These are phyloP conservation scores for Drechslera avenae DNA, from an alignment of 2,329 filamentous ascomycete genomes.

Conservation along the genomic window DNA sequence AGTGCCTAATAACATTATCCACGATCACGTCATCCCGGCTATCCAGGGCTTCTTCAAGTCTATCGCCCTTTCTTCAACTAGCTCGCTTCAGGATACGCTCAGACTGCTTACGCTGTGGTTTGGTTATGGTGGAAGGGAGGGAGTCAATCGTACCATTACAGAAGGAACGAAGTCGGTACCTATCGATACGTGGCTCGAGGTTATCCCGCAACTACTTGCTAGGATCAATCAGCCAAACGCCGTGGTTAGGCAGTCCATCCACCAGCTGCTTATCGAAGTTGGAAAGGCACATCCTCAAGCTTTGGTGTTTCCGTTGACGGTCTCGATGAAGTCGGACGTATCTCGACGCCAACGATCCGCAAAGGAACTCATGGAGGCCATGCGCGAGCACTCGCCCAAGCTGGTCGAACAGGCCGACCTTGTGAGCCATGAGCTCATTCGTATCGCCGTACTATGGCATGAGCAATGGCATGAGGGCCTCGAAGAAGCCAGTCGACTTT, in stretches of 20 bases:
- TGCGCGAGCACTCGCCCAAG: slow-evolving; percentile 90
- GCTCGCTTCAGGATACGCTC: slow-evolving; percentile 93
- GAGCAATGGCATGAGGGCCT: slow-evolving; percentile 98
- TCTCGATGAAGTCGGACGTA: slow-evolving; percentile 95
- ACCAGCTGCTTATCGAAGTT: slow-evolving; percentile 89
- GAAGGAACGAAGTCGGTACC: slow-evolving; percentile 92
- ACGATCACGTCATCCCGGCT: slow-evolving; percentile 90
- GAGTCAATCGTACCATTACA: slow-evolving; percentile 86
- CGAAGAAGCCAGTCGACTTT: slow-evolving; percentile 93
- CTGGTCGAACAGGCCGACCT: slow-evolving; percentile 94
- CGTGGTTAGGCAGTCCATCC: slow-evolving; percentile 85
- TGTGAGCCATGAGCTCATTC: slow-evolving; percentile 94
- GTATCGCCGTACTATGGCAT: slow-evolving; percentile 97
- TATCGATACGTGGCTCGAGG: slow-evolving; percentile 97
- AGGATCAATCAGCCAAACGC: slow-evolving; percentile 95
- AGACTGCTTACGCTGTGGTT: slow-evolving; percentile 96
- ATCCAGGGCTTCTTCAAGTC: slow-evolving; percentile 97
- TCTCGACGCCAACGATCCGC: slow-evolving; percentile 85
- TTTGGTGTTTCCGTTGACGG: slow-evolving; percentile 93
- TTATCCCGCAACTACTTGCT: slow-evolving; percentile 96
- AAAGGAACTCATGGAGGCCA: slow-evolving; percentile 93
- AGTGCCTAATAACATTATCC: slow-evolving; percentile 70
- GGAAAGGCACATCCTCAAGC: slow-evolving; percentile 95
- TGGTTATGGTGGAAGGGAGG: slow-evolving; percentile 82
- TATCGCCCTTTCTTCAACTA: slow-evolving; percentile 87